These are phyloP conservation scores for Kockiozyma suomiensis DNA, from an alignment of 805 yeast genomes.

Conservation along the genomic window DNA sequence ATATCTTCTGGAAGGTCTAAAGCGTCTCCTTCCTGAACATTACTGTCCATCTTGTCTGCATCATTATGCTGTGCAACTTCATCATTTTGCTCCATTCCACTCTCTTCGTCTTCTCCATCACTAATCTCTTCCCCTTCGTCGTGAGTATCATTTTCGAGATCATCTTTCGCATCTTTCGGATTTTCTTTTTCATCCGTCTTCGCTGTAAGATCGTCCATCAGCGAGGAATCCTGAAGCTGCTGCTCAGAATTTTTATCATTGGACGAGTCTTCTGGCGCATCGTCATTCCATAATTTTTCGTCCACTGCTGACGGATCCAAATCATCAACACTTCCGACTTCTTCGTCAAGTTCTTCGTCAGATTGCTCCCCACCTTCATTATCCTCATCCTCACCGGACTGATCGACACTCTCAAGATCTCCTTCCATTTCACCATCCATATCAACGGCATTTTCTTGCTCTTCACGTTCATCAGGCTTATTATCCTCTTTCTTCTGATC, in stretches of 20 bases:
- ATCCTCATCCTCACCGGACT: conserved; percentile 91
- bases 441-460: conserved; percentile 86
- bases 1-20: conserved; percentile 91
- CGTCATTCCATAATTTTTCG: conserved; percentile 44
- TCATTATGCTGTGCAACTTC: conserved; percentile 47
- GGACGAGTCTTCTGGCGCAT: conserved; percentile 41
- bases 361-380: conserved; percentile 62
- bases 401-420: conserved; percentile 67
- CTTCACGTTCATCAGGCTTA: conserved; percentile 60
- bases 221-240: conserved; percentile 29
- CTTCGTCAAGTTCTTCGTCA: conserved; percentile 79
- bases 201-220: conserved; percentile 28
- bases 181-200: conserved; percentile 35
- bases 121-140: conserved; percentile 38
- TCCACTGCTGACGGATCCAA: conserved; percentile 51
- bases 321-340: conserved; percentile 44
- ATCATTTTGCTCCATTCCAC: conserved; percentile 41
- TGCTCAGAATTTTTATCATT: conserved; percentile 39
- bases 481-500: conserved; percentile 71
- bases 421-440: conserved; percentile 99
- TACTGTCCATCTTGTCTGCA: conserved; percentile 55
- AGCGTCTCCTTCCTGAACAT: conserved; percentile 82
- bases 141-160: conserved; percentile 35
- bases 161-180: conserved; percentile 29
- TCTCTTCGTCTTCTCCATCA: conserved; percentile 43